phyloP scores from a whole-genome alignment of 202 grass and related monocot species.

The Saccharum hybrid region DNA sequence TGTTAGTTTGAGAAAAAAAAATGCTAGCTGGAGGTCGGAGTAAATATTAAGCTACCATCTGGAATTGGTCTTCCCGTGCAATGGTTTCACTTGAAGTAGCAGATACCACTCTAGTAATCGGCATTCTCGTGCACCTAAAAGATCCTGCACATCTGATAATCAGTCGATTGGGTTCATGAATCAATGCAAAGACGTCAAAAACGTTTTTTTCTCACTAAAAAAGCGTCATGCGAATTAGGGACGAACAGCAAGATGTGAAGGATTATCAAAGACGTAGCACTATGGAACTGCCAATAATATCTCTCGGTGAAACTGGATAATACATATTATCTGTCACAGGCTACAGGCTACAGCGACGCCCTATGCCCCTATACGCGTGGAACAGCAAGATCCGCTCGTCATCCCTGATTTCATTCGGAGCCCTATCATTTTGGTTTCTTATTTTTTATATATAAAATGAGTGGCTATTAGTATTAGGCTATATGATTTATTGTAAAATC shows the following conservation, averaged over 20 bases:
- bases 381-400: neutral
- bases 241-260: neutral
- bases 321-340: too few species aligned
- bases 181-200: neutral
- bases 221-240: neutral
- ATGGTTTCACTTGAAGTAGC: too few species aligned
- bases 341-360: too few species aligned
- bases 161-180: neutral
- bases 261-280: constrained; percentile 1
- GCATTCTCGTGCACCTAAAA: too few species aligned
- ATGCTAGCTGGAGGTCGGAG: too few species aligned
- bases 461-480: neutral
- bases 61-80: too few species aligned
- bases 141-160: too few species aligned
- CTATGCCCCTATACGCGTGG: neutral
- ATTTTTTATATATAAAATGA: neutral
- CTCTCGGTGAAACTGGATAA: too few species aligned
- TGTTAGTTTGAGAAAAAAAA: too few species aligned
- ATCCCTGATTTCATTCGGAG: neutral
- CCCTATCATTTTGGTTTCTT: neutral
- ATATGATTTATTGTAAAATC: neutral
- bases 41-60: too few species aligned
- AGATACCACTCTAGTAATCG: too few species aligned
- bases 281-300: neutral
- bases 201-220: neutral